Conservation (phyloP, 768 basidiomycete species). For the Agaricus blazei region DNA sequence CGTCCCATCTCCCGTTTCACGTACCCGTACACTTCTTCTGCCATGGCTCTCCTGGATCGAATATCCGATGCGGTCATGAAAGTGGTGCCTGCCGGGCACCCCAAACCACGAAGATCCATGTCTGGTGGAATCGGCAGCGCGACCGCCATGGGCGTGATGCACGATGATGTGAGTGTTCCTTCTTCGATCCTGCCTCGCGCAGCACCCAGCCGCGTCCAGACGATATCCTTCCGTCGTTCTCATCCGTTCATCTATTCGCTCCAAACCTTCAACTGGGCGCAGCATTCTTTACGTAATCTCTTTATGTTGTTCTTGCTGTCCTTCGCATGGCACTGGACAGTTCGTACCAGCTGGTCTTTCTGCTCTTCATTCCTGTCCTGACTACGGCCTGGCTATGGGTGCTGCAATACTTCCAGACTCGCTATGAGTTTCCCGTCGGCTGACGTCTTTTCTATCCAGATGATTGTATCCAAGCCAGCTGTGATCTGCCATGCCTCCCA, state of each 20-base stretch:
- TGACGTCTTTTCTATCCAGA: slow-evolving; percentile 36
- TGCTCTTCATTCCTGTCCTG: slow-evolving; percentile 60
- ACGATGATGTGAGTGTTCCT: slow-evolving; percentile 63
- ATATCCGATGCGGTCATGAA: slow-evolving; percentile 47
- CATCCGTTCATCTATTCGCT: no score
- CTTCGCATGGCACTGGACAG: slow-evolving; percentile 31
- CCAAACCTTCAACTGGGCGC: not conserved
- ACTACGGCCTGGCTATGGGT: slow-evolving; percentile 74
- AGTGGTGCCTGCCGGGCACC: slow-evolving; percentile 39
- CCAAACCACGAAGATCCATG: slow-evolving; percentile 33
- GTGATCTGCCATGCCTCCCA: slow-evolving; percentile 75
- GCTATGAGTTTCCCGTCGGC: slow-evolving; percentile 10
- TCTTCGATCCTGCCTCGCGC: not conserved
- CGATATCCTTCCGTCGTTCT: no score
- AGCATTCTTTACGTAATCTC: slow-evolving; percentile 8
- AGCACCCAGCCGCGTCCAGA: not conserved
- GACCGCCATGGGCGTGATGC: slow-evolving; percentile 54
- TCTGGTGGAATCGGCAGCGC: slow-evolving; percentile 56
- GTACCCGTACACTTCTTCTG: not conserved
- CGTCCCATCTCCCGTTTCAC: not conserved
- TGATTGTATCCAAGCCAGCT: slow-evolving; percentile 83
- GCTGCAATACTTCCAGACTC: slow-evolving; percentile 12
- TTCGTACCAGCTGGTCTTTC: slow-evolving; percentile 48
- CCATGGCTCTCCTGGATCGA: slow-evolving; percentile 53
- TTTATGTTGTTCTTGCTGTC: slow-evolving; percentile 28